These are phyloP conservation scores for Leptodermis oblonga DNA, from an alignment of 257 asterid genomes.

Conservation along the genomic window DNA sequence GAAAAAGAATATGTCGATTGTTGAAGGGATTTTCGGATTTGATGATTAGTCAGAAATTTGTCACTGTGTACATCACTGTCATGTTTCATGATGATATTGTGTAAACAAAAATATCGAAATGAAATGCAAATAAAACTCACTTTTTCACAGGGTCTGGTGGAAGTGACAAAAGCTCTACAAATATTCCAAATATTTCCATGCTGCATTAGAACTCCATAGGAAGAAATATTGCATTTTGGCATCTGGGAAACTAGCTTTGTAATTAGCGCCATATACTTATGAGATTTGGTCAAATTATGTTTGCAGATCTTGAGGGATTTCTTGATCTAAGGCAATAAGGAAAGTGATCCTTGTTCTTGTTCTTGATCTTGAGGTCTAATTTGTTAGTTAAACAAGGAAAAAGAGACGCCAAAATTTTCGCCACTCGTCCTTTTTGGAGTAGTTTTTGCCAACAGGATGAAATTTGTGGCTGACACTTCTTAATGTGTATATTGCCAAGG, in stretches of 20 bases:
- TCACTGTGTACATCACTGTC: too few species aligned
- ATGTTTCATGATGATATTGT: too few species aligned
- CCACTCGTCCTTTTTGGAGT: background rate
- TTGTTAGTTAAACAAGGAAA: background rate
- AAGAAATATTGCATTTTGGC: conserved; percentile 23
- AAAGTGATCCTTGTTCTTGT: conserved; percentile 1
- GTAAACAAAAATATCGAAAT: background rate
- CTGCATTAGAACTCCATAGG: conserved; percentile 17
- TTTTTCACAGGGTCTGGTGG: conserved; percentile 42
- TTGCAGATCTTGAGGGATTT: background rate
- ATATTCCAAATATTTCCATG: conserved; percentile 27
- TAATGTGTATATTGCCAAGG: background rate
- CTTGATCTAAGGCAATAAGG: background rate
- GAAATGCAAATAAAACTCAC: conserved; percentile 25
- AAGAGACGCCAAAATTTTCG: background rate
- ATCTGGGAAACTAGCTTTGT: conserved; percentile 20
- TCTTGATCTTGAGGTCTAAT: background rate
- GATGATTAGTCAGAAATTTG: too few species aligned
- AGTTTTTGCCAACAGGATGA: background rate
- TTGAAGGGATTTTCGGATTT: too few species aligned
- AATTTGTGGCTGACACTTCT: background rate
- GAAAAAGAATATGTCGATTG: background rate
- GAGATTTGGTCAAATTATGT: background rate
- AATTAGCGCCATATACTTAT: conserved; percentile 22
- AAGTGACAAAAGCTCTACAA: conserved; percentile 42